phyloP scores from a whole-genome alignment of 2,329 filamentous ascomycete genomes.

The Colletotrichum brevisporum region DNA sequence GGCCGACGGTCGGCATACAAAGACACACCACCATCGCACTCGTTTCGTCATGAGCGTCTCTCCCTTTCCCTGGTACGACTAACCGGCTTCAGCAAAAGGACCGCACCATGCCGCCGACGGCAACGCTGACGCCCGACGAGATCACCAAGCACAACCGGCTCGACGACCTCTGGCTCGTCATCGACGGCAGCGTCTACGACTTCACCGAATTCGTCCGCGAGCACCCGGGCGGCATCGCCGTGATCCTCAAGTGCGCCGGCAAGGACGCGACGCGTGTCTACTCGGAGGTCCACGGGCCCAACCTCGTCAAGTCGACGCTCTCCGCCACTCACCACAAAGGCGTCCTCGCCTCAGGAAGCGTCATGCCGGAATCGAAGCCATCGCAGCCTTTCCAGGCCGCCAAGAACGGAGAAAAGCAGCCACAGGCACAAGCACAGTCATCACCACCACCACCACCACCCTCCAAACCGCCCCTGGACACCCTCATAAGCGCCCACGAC shows the following conservation, averaged over 20 bases:
- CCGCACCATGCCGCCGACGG: conserved; percentile 33
- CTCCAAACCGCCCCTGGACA: conserved; percentile 64
- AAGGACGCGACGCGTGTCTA: conserved; percentile 68
- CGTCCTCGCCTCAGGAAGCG: conserved; percentile 47
- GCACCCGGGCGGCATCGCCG: conserved; percentile 54
- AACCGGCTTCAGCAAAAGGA: neutral
- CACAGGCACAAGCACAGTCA: neutral
- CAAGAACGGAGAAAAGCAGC: neutral
- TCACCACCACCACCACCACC: neutral
- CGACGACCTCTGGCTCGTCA: conserved; percentile 74
- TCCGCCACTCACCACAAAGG: conserved; percentile 63
- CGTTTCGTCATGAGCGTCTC: neutral
- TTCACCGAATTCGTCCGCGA: conserved; percentile 71
- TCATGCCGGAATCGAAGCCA: conserved; percentile 23
- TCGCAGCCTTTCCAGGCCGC: conserved; percentile 43
- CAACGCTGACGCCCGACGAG: conserved; percentile 56
- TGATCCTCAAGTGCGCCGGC: conserved; percentile 66
- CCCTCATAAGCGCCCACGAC: conserved; percentile 71
- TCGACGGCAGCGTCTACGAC: conserved; percentile 76
- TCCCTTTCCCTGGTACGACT: too few species aligned
- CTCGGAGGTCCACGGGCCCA: conserved; percentile 63
- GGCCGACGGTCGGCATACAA: conserved; percentile 21
- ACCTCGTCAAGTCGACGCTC: conserved; percentile 57
- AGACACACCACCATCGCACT: neutral
- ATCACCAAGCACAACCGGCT: conserved; percentile 61